Conservation (phyloP, 495 filamentous ascomycete species). For the Pyrenula massariospora region DNA sequence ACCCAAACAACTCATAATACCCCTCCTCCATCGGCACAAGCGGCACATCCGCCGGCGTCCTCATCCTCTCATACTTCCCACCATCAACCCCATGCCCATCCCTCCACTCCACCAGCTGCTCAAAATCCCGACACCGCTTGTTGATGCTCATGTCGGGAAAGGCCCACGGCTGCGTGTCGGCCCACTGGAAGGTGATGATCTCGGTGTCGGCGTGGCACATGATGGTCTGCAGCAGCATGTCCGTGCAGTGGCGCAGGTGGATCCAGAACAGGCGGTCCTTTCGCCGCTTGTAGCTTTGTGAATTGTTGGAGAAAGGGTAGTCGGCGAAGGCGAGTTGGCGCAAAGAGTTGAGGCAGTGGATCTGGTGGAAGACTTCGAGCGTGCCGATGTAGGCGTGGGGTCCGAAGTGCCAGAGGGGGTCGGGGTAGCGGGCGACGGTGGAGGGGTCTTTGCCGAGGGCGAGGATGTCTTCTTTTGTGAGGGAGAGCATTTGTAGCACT, state of each 20-base stretch:
- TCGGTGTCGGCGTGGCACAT: conserved; percentile 22
- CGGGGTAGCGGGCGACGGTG: conserved; percentile 15
- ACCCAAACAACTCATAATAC: neutral
- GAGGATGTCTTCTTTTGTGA: conserved; percentile 15
- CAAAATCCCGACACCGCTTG: conserved; percentile 15
- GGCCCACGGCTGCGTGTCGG: conserved; percentile 16
- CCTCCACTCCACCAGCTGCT: conserved; percentile 11
- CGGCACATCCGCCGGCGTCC: neutral
- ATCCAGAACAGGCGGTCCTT: conserved; percentile 6
- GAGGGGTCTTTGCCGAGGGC: conserved; percentile 25
- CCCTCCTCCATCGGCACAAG: neutral
- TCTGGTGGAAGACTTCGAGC: conserved; percentile 21
- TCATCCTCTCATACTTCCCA: neutral
- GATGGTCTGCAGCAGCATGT: conserved; percentile 16
- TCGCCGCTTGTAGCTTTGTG: conserved; percentile 1
- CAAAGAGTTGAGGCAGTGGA: conserved; percentile 23
- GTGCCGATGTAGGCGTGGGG: conserved; percentile 22
- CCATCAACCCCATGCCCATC: conserved; percentile 4
- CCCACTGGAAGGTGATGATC: conserved; percentile 14
- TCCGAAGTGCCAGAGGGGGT: conserved; percentile 19
- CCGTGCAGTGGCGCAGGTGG: conserved; percentile 19
- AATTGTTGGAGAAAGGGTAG: conserved; percentile 14
- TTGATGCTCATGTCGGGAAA: conserved; percentile 25
- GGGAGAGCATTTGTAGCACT: conserved; percentile 12
- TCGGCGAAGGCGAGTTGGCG: conserved; percentile 18